A percentile compares a stretch with the other conserved stretches of the same genome.
phyloP scores from a whole-genome alignment of 192 early-diverging fungal species.

The Backusella australiensis region DNA sequence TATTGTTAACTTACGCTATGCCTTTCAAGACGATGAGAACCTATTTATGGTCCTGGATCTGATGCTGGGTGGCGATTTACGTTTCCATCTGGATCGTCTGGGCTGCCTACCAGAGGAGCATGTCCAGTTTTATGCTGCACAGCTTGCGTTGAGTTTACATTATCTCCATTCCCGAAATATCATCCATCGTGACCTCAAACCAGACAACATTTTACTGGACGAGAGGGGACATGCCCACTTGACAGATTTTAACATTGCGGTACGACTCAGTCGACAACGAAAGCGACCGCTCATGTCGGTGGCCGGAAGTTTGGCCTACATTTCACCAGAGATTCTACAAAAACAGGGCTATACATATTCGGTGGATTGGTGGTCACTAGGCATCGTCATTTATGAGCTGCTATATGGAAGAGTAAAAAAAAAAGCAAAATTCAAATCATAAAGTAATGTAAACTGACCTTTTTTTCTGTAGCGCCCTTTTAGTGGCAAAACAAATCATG shows the following conservation, averaged over 20 bases:
- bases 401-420: slow-evolving; percentile 66
- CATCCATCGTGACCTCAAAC: slow-evolving; percentile 83
- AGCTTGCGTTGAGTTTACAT: slow-evolving; percentile 59
- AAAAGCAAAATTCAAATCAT: too few species aligned
- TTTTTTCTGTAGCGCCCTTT: slow-evolving; percentile 68
- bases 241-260: slow-evolving; percentile 88
- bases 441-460: not conserved
- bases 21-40: slow-evolving; percentile 93
- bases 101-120: slow-evolving; percentile 62
- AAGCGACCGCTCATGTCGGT: slow-evolving; percentile 67
- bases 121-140: slow-evolving; percentile 69
- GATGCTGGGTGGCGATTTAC: slow-evolving; percentile 92
- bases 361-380: slow-evolving; percentile 78
- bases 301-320: slow-evolving; percentile 84
- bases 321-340: slow-evolving; percentile 78
- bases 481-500: slow-evolving; percentile 81
- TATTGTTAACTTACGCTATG: slow-evolving; percentile 88
- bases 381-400: slow-evolving; percentile 75
- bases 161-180: slow-evolving; percentile 71
- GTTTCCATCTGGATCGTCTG: slow-evolving; percentile 80
- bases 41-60: slow-evolving; percentile 93
- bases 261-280: slow-evolving; percentile 51
- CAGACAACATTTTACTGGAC: slow-evolving; percentile 80
- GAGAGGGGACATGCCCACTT: slow-evolving; percentile 78
- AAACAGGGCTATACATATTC: slow-evolving; percentile 52